Conservation (phyloP, 768 basidiomycete species). For the Mycena indigotica region DNA sequence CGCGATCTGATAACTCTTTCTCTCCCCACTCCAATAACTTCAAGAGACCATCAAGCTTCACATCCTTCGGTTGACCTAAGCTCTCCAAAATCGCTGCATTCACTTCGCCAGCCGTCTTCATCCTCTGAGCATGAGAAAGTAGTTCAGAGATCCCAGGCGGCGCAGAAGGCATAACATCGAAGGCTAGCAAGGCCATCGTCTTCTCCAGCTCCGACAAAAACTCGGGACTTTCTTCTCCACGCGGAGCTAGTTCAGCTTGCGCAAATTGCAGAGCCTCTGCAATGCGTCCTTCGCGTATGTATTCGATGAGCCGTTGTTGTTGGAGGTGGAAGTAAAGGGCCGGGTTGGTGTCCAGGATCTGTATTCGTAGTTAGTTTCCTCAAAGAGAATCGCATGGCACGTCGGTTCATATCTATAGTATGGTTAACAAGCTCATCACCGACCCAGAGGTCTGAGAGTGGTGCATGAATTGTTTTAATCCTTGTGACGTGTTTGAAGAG, state of each 20-base stretch:
- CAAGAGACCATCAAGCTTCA: constrained; percentile 82
- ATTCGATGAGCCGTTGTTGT: constrained; percentile 94
- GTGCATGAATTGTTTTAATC: constrained; percentile 98
- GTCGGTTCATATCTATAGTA: constrained; percentile 90
- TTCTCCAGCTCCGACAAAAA: constrained; percentile 90
- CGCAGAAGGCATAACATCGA: constrained; percentile 62
- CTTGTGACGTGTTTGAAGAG: constrained; percentile 38
- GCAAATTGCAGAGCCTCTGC: constrained; percentile 87
- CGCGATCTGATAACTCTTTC: constrained; percentile 70
- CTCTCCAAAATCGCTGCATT: constrained; percentile 95
- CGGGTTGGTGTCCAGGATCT: constrained; percentile 97
- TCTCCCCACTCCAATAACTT: constrained; percentile 91
- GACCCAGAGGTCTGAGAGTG: constrained; percentile 86
- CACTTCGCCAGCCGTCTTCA: constrained; percentile 94
- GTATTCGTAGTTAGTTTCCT: constrained; percentile 27
- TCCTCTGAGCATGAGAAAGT: constrained; percentile 81
- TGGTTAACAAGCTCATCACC: constrained; percentile 81
- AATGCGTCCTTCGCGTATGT: constrained; percentile 81
- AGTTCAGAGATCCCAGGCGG: constrained; percentile 76
- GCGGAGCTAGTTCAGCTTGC: constrained; percentile 89
- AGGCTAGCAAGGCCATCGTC: constrained; percentile 91
- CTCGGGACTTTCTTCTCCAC: constrained; percentile 93
- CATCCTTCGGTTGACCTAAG: constrained; percentile 88
- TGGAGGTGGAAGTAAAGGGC: constrained; percentile 93
- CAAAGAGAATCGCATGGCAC: constrained; percentile 21